Evolutionary conservation across 257 asterid genomes (phyloP), one percentile per base, ranked within the genome.

Genomic region (Nicotiana undulata): DNA sequence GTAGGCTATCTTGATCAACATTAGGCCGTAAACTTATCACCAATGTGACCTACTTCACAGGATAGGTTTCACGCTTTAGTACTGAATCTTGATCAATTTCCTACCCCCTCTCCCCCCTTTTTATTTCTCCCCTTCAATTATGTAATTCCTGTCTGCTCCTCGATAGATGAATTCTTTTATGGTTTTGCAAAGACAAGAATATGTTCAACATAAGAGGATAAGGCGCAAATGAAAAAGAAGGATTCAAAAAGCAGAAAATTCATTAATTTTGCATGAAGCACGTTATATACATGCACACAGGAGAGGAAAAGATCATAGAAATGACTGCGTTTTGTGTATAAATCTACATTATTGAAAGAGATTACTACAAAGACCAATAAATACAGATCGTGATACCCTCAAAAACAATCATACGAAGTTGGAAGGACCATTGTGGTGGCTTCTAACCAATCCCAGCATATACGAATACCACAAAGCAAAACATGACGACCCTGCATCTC

Each of bases 401-500:
- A 12, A 44, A 32, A 68, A 20, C 76, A 68, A 44, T 70, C 59
- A 70, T 6, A 44, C 15, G 13, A 70, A 44, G 22, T 12, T 70
- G 77, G 59, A 40, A 68, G 76, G 56, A 44, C 58, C 32, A 44
- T 44, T 3, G 20, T 6, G 59, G n/a, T 44, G 59, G 32, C 20
- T 20, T 70, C 34, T 44, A 68, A 20, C 44, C 77, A 49, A 68
- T 40, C 77, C 31, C n/a, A 2, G 18, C 58, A 44, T 12, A 40
- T 70, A 20, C 12, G 56, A 68, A 37, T 1, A 68, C 0, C 22
- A 31, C 58, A 40, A 20, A 70, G 13, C 2, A 22, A 44, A 44
- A 10, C 37, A 70, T 12, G 49, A n/a, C 3, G 6, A 40, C 22
- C 32, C 18, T 10, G 59, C 77, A 77, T 26, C 63, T 89, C 90